Conservation (phyloP, 306 rosid species). For the Cucurbita argyrosperma region DNA sequence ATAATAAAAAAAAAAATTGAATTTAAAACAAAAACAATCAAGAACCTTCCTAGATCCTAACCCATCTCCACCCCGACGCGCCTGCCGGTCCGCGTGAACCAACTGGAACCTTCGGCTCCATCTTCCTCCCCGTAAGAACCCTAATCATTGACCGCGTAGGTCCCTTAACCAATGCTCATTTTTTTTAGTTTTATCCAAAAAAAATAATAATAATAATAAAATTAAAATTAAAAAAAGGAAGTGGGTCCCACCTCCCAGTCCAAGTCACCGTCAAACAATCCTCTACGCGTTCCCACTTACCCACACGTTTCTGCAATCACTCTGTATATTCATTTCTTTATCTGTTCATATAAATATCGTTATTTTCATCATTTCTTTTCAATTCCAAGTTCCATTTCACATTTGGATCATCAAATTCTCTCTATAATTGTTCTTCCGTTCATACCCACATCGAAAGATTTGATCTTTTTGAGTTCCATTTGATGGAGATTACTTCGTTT, state of each 20-base stretch:
- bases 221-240: background rate
- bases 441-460: background rate
- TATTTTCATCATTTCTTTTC: background rate
- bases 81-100: background rate
- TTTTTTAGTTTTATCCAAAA: too few species aligned
- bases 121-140: background rate
- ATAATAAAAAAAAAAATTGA: too few species aligned
- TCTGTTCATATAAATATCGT: background rate
- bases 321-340: too few species aligned
- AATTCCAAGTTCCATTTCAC: background rate
- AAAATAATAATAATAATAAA: background rate
- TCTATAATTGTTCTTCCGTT: background rate
- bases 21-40: background rate
- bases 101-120: background rate
- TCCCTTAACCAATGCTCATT: background rate
- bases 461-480: background rate
- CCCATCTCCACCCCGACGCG: background rate
- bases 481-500: background rate
- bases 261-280: slow-evolving; percentile 2
- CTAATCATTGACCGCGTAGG: background rate
- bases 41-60: background rate
- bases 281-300: background rate
- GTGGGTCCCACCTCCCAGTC: background rate
- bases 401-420: background rate
- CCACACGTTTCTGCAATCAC: background rate